Evolutionary conservation across 192 early-diverging fungal genomes (phyloP), one percentile per base, ranked within the genome.

Genomic region (Backusella tuberculispora): DNA sequence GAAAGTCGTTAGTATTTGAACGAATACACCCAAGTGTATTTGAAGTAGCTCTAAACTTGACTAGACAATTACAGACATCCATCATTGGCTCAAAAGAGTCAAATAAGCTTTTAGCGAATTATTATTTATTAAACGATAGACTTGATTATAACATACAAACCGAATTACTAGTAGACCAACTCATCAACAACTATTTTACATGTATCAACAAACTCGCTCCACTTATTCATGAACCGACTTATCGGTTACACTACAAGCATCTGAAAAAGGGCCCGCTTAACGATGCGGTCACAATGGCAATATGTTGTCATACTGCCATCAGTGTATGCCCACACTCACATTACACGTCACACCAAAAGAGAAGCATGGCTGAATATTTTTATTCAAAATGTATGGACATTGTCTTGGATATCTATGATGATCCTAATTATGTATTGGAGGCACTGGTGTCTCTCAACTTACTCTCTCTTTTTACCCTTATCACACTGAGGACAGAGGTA

Each of bases 211-310:
- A 17, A 41, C 24, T n/a, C 0, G 21, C 37, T 7, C 71, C 71
- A 3, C 13, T 72, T 14, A 19, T 72, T 17, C 71, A 72, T 63
- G 71, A 72, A 44, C 53, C 71, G 4, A 41, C 71, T 15, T 72
- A 63, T 60, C 8, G 71, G 41, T 34, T 42, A 42, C 53, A 72
- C 26, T 72, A 56, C 19, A 56, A 42, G 24, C n/a, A 40, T 12
- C 48, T 72, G 14, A 42, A 41, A 26, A 63, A 29, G 21, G 53
- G 53, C 48, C 71, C 71, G 14, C 44, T 72, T 38, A 17, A n/a
- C 24, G 48, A 53, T 72, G 50, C 71, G 10, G 56, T 72, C n/a
- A 72, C 71, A 19, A 47, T 63, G 38, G 71, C 71, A 17, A 72
- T 72, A 8, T 72, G 71, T 43, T 37, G 38, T 6, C 26, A 21